A percentile compares a stretch with the other conserved stretches of the same genome.
Evolutionary conservation across 371 early-diverging fungal genomes (phyloP).

Genomic region (Mycotypha africana): DNA sequence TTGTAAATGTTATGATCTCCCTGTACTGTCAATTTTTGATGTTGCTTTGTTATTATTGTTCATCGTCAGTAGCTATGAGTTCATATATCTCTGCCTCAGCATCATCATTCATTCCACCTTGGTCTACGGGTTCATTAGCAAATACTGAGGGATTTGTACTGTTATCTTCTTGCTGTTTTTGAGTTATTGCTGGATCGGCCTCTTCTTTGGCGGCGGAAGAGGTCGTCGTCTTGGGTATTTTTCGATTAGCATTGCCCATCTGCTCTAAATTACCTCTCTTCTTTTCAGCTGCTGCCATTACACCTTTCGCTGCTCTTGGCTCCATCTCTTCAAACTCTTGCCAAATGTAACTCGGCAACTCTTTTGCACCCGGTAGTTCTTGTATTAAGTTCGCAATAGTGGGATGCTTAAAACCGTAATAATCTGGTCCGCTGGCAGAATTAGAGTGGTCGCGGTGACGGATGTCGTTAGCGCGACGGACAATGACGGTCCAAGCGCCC

Average conservation of each 20-base stretch:
- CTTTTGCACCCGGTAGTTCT: slow-evolving; percentile 71
- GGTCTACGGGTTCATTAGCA: no score
- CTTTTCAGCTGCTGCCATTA: slow-evolving; percentile 47
- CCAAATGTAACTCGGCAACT: slow-evolving; percentile 67
- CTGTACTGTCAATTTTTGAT: no score
- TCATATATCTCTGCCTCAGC: no score
- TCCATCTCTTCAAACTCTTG: slow-evolving; percentile 65
- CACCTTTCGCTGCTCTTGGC: slow-evolving; percentile 43
- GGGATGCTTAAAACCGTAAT: slow-evolving; percentile 86
- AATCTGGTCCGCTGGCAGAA: slow-evolving; percentile 87
- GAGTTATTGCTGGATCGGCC: no score
- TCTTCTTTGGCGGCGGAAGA: no score
- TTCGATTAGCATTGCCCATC: slow-evolving; percentile 44
- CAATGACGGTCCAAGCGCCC: slow-evolving; percentile 89
- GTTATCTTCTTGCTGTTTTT: no score
- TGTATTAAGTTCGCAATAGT: slow-evolving; percentile 86
- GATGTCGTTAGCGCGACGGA: slow-evolving; percentile 73
- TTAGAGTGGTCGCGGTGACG: slow-evolving; percentile 75
- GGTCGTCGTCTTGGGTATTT: slow-evolving; percentile 19
- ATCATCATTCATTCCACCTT: no score
- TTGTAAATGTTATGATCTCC: no score
- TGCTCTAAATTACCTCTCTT: slow-evolving; percentile 47
- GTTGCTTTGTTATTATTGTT: no score
- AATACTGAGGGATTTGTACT: no score
- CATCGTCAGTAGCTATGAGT: no score